Percentiles rank a stretch among this genome's conserved stretches.
Evolutionary conservation across 495 filamentous ascomycete species (phyloP).

Genomic region (Aspergillus asperescens): DNA sequence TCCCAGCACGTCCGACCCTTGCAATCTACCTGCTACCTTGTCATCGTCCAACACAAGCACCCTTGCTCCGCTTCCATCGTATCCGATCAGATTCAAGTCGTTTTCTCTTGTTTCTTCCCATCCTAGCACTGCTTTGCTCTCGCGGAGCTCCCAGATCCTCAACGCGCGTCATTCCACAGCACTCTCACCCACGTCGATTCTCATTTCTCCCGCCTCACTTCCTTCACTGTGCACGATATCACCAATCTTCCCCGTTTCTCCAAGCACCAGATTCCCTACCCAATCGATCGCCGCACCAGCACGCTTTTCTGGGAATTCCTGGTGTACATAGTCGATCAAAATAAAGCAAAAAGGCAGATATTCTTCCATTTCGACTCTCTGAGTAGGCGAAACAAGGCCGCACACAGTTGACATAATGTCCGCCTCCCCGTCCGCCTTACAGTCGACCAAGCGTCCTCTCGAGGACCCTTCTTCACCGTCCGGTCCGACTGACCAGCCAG

Average conservation of each 20-base stretch:
- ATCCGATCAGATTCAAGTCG: slow-evolving; percentile 22
- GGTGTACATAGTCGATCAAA: slow-evolving; percentile 84
- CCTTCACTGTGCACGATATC: slow-evolving; percentile 30
- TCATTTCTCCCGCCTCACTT: slow-evolving; percentile 27
- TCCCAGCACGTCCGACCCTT: slow-evolving; percentile 20
- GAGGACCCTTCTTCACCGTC: slow-evolving; percentile 96
- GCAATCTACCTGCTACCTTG: slow-evolving; percentile 12
- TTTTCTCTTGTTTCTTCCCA: slow-evolving; percentile 16
- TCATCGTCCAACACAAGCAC: slow-evolving; percentile 22
- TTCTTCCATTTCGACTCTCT: slow-evolving; percentile 40
- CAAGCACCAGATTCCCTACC: slow-evolving; percentile 44
- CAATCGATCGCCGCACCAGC: slow-evolving; percentile 63
- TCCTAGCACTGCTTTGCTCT: slow-evolving; percentile 24
- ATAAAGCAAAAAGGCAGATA: slow-evolving; percentile 39
- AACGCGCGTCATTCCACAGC: slow-evolving; percentile 27
- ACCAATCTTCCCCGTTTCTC: slow-evolving; percentile 33
- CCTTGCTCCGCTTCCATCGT: slow-evolving; percentile 21
- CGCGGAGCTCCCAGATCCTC: slow-evolving; percentile 15
- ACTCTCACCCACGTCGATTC: slow-evolving; percentile 28
- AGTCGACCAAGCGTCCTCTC: slow-evolving; percentile 84
- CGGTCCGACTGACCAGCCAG: slow-evolving; percentile 83
- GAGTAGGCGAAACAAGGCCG: slow-evolving; percentile 40
- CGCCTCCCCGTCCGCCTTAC: slow-evolving; percentile 56
- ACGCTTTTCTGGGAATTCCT: slow-evolving; percentile 83
- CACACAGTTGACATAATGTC: slow-evolving; percentile 47